Base-by-base conservation (phyloP, 1,284 basidiomycete genomes). In the Cerrena zonata region DNA sequence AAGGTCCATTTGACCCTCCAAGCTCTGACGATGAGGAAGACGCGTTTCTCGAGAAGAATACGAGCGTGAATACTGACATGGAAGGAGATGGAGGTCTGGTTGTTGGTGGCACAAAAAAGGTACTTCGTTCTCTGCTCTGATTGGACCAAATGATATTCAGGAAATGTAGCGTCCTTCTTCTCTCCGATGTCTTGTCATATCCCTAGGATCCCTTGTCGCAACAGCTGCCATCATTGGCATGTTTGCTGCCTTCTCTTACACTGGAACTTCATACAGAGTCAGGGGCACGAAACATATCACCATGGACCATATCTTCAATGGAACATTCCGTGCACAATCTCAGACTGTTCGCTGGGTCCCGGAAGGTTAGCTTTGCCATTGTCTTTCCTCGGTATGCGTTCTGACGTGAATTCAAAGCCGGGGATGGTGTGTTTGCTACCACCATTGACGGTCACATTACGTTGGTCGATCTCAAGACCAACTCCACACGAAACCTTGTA, bases 221-320 rank as follows among this genome's bases (percentile, higher is more conserved):
- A 63, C 84, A 45, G 77, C 86, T 2, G 73, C 71, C 1, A 59
- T 80, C 22, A 82, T 91, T 53, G 88, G 87, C 3, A 67, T 87
- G 22, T 75, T 89, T 58, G 84, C 87, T n/a, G 86, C 86, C 0
- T 71, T 75, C 46, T 75, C 78, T 2, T 91, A 90, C 62, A 72
- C 72, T 3, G 82, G 82, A 3, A 73, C 72, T 7, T 65, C 73
- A 3, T 78, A 75, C 61, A 74, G 63, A 51, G 67, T 74, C 10
- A 74, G 74, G 3, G 84, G 89, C 1, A 75, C 69, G 26, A 75
- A 73, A 57, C 88, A 82, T 58, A 75, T 95, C 45, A 86, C 86
- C 1, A 81, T 96, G 77, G 90, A 95, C 60, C 86, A 93, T 64
- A 69, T 94, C 44, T 91, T 91, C 69, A 94, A 94, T 61, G 91